phyloP scores from a whole-genome alignment of 192 early-diverging fungal species.

The Spizellomyces sp. region DNA sequence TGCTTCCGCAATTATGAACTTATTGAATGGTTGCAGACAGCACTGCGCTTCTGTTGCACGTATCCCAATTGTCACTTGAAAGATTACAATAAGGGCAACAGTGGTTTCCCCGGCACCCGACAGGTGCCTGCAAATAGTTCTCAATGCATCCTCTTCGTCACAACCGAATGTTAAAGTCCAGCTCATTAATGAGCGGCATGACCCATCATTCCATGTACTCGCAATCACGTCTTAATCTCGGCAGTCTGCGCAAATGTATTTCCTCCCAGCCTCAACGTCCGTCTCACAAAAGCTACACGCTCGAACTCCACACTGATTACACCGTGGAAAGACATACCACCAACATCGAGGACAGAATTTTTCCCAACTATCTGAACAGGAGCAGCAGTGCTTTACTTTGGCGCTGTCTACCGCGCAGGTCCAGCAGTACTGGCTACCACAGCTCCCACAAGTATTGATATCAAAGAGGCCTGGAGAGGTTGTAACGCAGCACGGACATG shows the following conservation, averaged over 20 bases:
- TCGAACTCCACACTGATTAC: not conserved
- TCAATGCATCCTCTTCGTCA: no score
- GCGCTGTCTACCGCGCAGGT: not conserved
- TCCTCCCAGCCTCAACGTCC: not conserved
- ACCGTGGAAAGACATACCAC: not conserved
- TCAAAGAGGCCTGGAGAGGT: not conserved
- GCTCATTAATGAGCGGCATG: no score
- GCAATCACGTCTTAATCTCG: not conserved
- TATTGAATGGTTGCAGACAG: no score
- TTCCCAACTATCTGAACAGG: not conserved
- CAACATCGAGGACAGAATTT: not conserved
- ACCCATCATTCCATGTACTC: no score
- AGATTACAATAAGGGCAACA: no score
- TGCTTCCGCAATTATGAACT: no score
- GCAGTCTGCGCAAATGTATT: not conserved
- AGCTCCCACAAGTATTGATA: not conserved
- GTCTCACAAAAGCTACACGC: not conserved
- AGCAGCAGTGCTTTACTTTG: constrained; percentile 1
- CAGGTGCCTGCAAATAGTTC: no score
- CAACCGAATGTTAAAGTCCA: no score
- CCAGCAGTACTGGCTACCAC: not conserved
- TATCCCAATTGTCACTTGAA: no score
- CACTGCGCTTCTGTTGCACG: no score
- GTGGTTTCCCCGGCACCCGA: no score
- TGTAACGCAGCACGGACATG: not conserved